Evolutionary conservation across 805 yeast species (phyloP).

Genomic region (Wickerhamiella brachini): DNA sequence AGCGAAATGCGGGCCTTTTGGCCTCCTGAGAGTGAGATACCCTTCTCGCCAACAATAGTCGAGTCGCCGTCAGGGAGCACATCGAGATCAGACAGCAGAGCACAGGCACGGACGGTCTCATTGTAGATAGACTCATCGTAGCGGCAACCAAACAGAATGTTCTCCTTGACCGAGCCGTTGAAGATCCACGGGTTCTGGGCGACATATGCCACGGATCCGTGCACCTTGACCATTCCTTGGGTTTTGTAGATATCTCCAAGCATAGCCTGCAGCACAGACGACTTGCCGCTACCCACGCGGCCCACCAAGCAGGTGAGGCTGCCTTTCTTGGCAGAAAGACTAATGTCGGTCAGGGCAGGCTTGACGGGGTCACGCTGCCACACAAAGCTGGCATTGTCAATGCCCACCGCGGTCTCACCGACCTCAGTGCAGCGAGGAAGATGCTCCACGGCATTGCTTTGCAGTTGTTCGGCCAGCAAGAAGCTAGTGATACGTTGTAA

Average conservation of each 20-base stretch:
- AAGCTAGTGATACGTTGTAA: slow-evolving; percentile 51
- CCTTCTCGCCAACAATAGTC: slow-evolving; percentile 77
- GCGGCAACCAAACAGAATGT: slow-evolving; percentile 53
- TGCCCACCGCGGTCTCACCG: slow-evolving; percentile 47
- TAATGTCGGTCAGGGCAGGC: slow-evolving; percentile 54
- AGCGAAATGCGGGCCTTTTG: slow-evolving; percentile 71
- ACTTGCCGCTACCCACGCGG: slow-evolving; percentile 80
- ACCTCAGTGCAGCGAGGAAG: slow-evolving; percentile 44
- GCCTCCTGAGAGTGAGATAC: slow-evolving; percentile 79
- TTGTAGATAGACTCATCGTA: slow-evolving; percentile 39
- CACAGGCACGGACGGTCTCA: slow-evolving; percentile 48
- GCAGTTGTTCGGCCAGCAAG: slow-evolving; percentile 60
- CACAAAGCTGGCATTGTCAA: slow-evolving; percentile 26
- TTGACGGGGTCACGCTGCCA: slow-evolving; percentile 54
- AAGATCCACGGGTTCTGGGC: slow-evolving; percentile 92
- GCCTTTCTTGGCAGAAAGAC: slow-evolving; percentile 61
- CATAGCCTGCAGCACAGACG: slow-evolving; percentile 65
- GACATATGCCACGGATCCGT: slow-evolving; percentile 76
- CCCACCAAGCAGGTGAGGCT: slow-evolving; percentile 80
- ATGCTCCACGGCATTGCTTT: slow-evolving; percentile 55
- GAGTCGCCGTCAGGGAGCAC: slow-evolving; percentile 60
- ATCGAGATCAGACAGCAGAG: slow-evolving; percentile 49
- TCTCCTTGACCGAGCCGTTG: slow-evolving; percentile 79
- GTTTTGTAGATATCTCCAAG: slow-evolving; percentile 72
- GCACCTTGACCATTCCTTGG: slow-evolving; percentile 55